These are phyloP conservation scores for Euryodendron excelsum DNA, from an alignment of 148 eudicot genomes.

Conservation along the genomic window DNA sequence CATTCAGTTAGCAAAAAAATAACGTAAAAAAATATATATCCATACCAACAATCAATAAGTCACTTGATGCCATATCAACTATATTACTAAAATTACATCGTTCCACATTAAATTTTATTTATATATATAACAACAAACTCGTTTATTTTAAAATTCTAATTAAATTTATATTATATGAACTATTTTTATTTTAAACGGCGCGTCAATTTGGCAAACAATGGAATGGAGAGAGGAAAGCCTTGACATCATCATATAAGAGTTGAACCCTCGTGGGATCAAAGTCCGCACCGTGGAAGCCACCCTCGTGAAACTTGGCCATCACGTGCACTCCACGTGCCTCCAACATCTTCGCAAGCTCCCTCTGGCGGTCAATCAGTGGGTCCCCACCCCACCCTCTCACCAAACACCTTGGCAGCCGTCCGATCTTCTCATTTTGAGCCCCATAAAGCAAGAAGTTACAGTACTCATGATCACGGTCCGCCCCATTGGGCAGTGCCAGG, in stretches of 20 bases:
- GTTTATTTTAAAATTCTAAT: no score
- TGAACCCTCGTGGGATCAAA: slow-evolving; percentile 48
- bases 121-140: no score
- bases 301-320: slow-evolving; percentile 41
- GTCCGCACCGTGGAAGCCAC: slow-evolving; percentile 70
- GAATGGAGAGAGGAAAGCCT: slow-evolving; percentile 40
- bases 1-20: no score
- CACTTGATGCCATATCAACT: no score
- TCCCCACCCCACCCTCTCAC: slow-evolving; percentile 64
- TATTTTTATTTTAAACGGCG: no score
- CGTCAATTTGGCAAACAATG: no score
- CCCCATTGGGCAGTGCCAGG: slow-evolving; percentile 59
- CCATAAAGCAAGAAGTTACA: slow-evolving; percentile 39
- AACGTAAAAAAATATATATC: no score
- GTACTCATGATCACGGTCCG: slow-evolving; percentile 64
- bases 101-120: no score
- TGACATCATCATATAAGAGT: slow-evolving; percentile 43
- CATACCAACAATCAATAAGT: no score
- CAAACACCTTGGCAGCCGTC: slow-evolving; percentile 61
- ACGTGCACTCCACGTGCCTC: slow-evolving; percentile 62
- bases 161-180: no score
- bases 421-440: slow-evolving; percentile 38
- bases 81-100: no score
- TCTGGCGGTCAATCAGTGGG: slow-evolving; percentile 71
- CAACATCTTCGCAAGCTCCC: slow-evolving; percentile 55